Percentiles rank a stretch among this genome's conserved stretches.
Conservation (phyloP, 1,139 yeast species). For the Yamadazyma taylorii region DNA sequence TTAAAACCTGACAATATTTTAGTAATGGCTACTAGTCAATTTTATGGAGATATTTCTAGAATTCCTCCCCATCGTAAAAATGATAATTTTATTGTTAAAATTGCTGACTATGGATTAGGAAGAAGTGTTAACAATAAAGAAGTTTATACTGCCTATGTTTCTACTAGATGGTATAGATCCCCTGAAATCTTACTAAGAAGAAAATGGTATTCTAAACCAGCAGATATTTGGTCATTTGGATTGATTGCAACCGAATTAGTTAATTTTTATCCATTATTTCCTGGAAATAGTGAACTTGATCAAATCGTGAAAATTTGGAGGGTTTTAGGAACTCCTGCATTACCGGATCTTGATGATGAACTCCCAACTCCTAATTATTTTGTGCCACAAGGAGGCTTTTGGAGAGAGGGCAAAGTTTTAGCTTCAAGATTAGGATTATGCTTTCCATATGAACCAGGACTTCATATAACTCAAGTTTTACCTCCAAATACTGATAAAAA, state of each 20-base stretch:
- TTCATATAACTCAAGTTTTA: conserved; percentile 26
- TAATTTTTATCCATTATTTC: conserved; percentile 75
- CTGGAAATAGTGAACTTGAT: conserved; percentile 78
- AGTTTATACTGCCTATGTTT: conserved; percentile 77
- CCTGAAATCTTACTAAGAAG: conserved; percentile 84
- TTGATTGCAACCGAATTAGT: conserved; percentile 81
- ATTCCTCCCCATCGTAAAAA: conserved; percentile 39
- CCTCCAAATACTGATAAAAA: conserved; percentile 24
- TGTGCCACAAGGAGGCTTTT: conserved; percentile 61
- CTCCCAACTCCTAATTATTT: conserved; percentile 18
- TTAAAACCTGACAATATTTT: conserved; percentile 77
- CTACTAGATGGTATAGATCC: conserved; percentile 95
- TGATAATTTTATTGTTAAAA: conserved; percentile 65
- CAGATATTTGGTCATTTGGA: conserved; percentile 96
- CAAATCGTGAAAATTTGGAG: conserved; percentile 69
- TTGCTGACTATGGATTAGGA: conserved; percentile 92
- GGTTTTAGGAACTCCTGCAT: conserved; percentile 68
- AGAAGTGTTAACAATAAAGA: conserved; percentile 56
- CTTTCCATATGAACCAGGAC: conserved; percentile 46
- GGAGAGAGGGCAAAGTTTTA: conserved; percentile 59
- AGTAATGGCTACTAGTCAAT: conserved; percentile 56
- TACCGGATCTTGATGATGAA: conserved; percentile 13
- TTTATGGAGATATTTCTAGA: conserved; percentile 44
- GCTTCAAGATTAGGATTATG: conserved; percentile 52
- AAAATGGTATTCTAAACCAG: conserved; percentile 65